Evolutionary conservation across 345 rosid species (phyloP), one percentile per base, ranked within the genome.

Genomic region (Bruguiera parviflora): DNA sequence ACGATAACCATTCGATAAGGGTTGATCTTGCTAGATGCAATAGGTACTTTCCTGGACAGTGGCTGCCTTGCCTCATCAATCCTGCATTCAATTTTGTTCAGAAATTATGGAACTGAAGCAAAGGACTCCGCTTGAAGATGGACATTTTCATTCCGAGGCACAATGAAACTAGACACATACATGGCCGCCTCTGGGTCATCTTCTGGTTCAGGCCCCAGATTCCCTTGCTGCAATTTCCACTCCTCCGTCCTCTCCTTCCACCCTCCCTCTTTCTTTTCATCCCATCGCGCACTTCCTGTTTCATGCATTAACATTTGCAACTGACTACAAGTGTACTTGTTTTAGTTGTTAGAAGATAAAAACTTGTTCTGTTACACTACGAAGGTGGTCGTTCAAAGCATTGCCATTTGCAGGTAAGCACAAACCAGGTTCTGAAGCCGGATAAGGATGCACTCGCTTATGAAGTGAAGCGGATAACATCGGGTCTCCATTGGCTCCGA

Each of bases 221-320:
- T 92, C 13, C 97, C 96, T 71, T 89, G 97, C 79, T 86, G 96
- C 79, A 79, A 65, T 80, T 89, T 95, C 96, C 97, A 89, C 66
- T 88, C 97, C 65, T 95, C 97, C 93, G 83, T 91, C 74, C 93
- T 84, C 33, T 92, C 96, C 65, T 86, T 87, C 99, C 97, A 89
- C 21, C 95, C 90, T 73, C 85, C 86, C 69, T 88, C 96, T 75
- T 89, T 93, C 89, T 79, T 89, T 15, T 89, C 96, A 67, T 91
- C 96, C 89, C 96, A 82, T 83, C 84, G 83, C 67, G 82, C 97
- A 53, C 89, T 86, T 72, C 91, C 96, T 89, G 79, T 43, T 70
- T 29, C 47, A 24, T 33, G 53, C 51, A 59, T 28, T 46, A 53
- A 25, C 6, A 5, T 29, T 6, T 3, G 32, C 3, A 43, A 43